Evolutionary conservation across 495 filamentous ascomycete species (phyloP), one percentile per base, ranked within the genome.

Genomic region (Elasticomyces elasticus): DNA sequence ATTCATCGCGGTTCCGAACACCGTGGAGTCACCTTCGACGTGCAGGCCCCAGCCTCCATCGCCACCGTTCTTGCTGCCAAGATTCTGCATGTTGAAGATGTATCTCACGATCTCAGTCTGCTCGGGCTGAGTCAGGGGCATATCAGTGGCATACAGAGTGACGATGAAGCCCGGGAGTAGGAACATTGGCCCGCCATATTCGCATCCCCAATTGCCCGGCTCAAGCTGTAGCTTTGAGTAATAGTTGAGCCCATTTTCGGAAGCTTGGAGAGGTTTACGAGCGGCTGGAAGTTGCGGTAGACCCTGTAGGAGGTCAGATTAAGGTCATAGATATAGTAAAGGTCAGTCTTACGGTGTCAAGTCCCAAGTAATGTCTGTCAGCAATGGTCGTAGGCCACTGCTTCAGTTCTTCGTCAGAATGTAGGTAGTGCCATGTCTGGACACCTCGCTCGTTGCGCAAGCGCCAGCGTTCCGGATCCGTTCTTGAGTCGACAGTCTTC

Each of bases 11-110:
- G 88, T 96, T 20, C 92, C 92, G 61, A 96, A 91, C 10, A 88
- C 90, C 0, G 86, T 86, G 65, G 85, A 94, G 58, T 95, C 85
- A n/a, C 80, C 92, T 66, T 97, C 92, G 51, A 94, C 94, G 63
- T 98, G 94, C 24, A 98, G 72, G 2, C 92, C 94, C 92, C 92
- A 98, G 19, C 92, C 92, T 24, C 92, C 92, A 72, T 98, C 89
- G 27, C 86, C 80, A 0, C 86, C 82, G 63, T 95, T 73, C 37
- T 62, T 62, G 38, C 25, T 87, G 26, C 86, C 80, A 0, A 86
- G 80, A 62, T 95, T 73, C 58, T 91, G 87, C 31, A 89, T 82
- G 12, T 86, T 85, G 65, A 90, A 91, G 12, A 98, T 79, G 70
- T 98, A 98, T 58, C 89, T 84, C 62, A 81, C 92, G 69, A 98